These are phyloP conservation scores for Suillus paluster DNA, from an alignment of 768 basidiomycete species.

Conservation along the genomic window DNA sequence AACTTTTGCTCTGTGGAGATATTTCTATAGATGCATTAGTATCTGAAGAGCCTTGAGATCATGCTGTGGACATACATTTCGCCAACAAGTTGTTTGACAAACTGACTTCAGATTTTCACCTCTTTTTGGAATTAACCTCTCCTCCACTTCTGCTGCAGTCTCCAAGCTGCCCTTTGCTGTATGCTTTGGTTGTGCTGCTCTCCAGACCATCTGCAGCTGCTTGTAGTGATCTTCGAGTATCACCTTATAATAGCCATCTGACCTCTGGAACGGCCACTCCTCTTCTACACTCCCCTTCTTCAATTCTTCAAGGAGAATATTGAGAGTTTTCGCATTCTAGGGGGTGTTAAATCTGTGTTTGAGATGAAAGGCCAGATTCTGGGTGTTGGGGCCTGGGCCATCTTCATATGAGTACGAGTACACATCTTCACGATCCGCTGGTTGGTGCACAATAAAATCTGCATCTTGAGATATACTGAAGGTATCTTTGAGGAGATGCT, in stretches of 20 bases:
- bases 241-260: constrained; percentile 7
- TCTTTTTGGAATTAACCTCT: not conserved
- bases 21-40: no score
- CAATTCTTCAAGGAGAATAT: constrained; percentile 6
- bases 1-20: no score
- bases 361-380: constrained; percentile 12
- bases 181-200: constrained; percentile 4
- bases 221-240: constrained; percentile 13
- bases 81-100: constrained; percentile 3
- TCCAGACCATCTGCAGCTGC: constrained; percentile 9
- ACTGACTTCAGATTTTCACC: not conserved
- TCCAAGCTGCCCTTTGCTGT: constrained; percentile 1
- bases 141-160: constrained; percentile 7
- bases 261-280: constrained; percentile 7
- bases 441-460: constrained; percentile 10
- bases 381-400: constrained; percentile 9
- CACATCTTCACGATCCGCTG: constrained; percentile 3
- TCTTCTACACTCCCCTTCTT: not conserved
- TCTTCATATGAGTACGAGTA: constrained; percentile 13
- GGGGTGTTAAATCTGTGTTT: not conserved
- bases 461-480: constrained; percentile 12
- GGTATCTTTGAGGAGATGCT: constrained; percentile 13
- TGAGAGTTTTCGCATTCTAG: constrained; percentile 11
- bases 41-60: not conserved
- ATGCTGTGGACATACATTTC: constrained; percentile 8